phyloP scores from a whole-genome alignment of 1,284 basidiomycete genomes.

The Puccinia hordei region DNA sequence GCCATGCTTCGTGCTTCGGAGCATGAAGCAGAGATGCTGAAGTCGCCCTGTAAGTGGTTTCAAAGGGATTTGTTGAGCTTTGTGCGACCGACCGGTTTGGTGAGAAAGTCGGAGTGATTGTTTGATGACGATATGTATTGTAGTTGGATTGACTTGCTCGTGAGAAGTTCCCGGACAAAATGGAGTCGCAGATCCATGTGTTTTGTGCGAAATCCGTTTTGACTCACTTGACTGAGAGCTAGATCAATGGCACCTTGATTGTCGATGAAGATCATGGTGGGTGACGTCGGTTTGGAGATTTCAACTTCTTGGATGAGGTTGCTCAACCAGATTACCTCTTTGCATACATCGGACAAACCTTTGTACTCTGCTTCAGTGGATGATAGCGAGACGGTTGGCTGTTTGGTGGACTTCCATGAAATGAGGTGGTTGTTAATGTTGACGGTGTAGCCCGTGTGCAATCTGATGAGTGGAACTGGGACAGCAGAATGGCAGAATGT shows the following conservation, averaged over 20 bases:
- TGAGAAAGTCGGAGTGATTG: neutral
- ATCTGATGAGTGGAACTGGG: too few species aligned
- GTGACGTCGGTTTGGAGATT: neutral
- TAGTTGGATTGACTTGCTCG: neutral
- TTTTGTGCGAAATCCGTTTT: neutral
- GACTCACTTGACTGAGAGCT: neutral
- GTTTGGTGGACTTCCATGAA: neutral
- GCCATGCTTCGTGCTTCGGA: too few species aligned
- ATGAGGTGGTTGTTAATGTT: neutral
- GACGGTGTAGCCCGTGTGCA: neutral
- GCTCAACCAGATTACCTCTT: neutral
- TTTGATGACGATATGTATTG: neutral
- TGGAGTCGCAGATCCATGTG: neutral
- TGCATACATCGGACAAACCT: neutral
- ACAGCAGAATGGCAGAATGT: too few species aligned
- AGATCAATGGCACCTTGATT: neutral
- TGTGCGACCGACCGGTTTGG: neutral
- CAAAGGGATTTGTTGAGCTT: too few species aligned
- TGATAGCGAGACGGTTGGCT: neutral
- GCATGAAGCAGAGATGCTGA: too few species aligned
- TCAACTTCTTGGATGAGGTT: neutral
- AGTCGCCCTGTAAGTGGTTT: too few species aligned
- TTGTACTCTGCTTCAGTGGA: neutral
- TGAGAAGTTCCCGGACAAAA: neutral
- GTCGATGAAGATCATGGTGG: neutral